A percentile compares a stretch with the other conserved stretches of the same genome.
Evolutionary conservation across 1,284 basidiomycete species (phyloP).

Genomic region (Tylopilus sp.): DNA sequence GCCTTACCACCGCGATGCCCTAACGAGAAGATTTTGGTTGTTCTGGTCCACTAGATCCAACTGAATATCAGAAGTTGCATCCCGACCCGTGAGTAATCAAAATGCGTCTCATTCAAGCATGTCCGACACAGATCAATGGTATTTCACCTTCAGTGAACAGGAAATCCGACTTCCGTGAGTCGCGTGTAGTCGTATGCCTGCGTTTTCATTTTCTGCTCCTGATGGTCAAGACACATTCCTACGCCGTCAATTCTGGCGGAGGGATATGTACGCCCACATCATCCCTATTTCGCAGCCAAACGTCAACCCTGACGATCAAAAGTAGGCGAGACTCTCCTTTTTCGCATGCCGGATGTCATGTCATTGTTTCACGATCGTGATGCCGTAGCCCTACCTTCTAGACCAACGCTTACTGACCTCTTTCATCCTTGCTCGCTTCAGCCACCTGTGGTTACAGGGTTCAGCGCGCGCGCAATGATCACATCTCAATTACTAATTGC

Average conservation of each 20-base stretch:
- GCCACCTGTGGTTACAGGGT: background rate
- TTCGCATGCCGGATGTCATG: background rate
- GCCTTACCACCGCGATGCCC: no score
- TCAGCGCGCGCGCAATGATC: background rate
- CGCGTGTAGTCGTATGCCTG: background rate
- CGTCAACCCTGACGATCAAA: background rate
- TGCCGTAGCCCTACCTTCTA: background rate
- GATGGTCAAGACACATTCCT: background rate
- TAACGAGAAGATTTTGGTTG: background rate
- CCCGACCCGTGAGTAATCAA: background rate
- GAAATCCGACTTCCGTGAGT: background rate
- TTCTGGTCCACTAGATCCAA: background rate
- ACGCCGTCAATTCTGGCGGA: background rate
- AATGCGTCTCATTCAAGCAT: background rate
- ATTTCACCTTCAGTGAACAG: background rate
- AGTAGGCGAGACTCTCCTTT: constrained; percentile 1
- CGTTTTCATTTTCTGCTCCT: background rate
- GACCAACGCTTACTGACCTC: constrained; percentile 1
- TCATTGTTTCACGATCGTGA: background rate
- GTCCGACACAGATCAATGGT: background rate
- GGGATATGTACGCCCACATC: background rate
- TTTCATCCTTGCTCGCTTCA: constrained; percentile 4
- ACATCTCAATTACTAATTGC: constrained; percentile 5
- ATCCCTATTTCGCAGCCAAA: constrained; percentile 1
- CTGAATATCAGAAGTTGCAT: background rate